Base-by-base conservation (phyloP, 371 early-diverging fungal genomes). In the Chytridiales sp. region DNA sequence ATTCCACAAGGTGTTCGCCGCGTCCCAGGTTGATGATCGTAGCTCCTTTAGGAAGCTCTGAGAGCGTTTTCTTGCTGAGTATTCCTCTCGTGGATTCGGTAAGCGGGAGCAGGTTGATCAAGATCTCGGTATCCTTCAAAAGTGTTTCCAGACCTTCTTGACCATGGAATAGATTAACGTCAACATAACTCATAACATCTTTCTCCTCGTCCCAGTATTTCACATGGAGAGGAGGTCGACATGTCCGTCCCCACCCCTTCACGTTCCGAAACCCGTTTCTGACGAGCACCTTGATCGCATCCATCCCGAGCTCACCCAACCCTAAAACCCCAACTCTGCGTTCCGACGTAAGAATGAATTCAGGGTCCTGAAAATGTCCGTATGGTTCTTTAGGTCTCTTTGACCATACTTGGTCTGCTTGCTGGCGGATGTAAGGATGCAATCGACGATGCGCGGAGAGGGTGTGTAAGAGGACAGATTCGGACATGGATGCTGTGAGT, bases 211-310 rank as follows among this genome's bases (percentile, higher is more conserved):
- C n/a, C n/a, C n/a, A n/a, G n/a, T n/a, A n/a, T 8, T 9, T 19
- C n/a, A 44, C 34, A 19, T 3, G 22, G 13, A 43, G 43, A n/a
- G n/a, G n/a, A n/a, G n/a, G n/a, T n/a, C n/a, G n/a, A n/a, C n/a
- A n/a, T 15, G 29, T 43, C 4, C 46, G 44, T 3, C 56, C 35
- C 56, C 46, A 56, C 32, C 56, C 43, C 5, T 6, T 21, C 24
- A 56, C 56, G 34, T 30, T 44, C 2, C 35, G 27, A 27, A 56
- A 56, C 32, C 56, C 56, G 19, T 56, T 43, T 36, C 47, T 1
- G 13, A 34, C 46, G 6, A 56, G 34, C 9, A 21, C 17, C 17
- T 4, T 30, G 21, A 31, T 15, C 8, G 31, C 34, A 6, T 31
- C 47, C 15, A 17, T 46, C 1, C 56, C 56, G 2, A 56, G 24